These are phyloP conservation scores for Tulasnella sp. DNA, from an alignment of 768 basidiomycete genomes.

Conservation along the genomic window DNA sequence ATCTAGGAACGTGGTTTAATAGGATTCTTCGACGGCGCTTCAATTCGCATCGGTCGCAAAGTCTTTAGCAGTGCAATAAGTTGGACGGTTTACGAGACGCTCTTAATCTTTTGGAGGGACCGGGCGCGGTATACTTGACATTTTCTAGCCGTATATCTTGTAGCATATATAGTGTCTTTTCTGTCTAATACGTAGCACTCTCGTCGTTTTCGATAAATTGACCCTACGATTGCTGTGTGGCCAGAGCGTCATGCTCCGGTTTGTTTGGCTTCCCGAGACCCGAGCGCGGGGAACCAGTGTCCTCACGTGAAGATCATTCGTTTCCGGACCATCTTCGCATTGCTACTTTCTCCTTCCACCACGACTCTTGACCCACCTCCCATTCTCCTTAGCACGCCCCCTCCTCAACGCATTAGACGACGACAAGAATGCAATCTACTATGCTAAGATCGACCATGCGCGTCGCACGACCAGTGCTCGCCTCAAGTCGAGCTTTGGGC, in stretches of 20 bases:
- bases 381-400: neutral
- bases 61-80: slow-evolving; percentile 33
- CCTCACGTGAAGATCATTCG: slow-evolving; percentile 4
- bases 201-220: neutral
- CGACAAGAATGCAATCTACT: neutral
- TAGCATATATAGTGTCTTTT: neutral
- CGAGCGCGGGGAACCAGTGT: neutral
- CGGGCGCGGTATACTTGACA: neutral
- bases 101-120: slow-evolving; percentile 13
- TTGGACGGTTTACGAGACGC: slow-evolving; percentile 22
- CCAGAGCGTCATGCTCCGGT: neutral
- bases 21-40: slow-evolving; percentile 83
- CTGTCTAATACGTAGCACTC: neutral
- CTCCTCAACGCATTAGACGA: neutral
- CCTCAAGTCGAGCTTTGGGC: neutral
- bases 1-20: slow-evolving; percentile 64
- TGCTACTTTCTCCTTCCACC: neutral
- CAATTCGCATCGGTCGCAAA: slow-evolving; percentile 76
- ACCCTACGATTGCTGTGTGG: neutral
- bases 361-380: neutral
- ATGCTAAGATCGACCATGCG: slow-evolving; percentile 9
- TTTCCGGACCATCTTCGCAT: neutral
- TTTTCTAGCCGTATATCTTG: neutral
- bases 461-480: neutral
- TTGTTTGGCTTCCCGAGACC: neutral